A percentile compares a stretch with the other conserved stretches of the same genome.
These are phyloP conservation scores for Tilletia setariae DNA, from an alignment of 1,284 basidiomycete genomes.

Conservation along the genomic window DNA sequence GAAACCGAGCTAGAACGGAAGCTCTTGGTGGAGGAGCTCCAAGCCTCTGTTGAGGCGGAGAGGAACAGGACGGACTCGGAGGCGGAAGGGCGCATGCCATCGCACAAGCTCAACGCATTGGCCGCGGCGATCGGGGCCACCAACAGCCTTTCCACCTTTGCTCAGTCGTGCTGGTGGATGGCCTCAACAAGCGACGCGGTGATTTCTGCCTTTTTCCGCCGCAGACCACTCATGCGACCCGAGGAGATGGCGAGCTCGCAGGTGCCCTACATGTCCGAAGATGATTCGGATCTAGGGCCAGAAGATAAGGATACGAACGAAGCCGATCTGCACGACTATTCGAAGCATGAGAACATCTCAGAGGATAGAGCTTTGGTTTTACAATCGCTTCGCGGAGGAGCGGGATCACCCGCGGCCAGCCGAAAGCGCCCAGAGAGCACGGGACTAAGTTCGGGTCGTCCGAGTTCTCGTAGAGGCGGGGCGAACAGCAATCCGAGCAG, in stretches of 20 bases:
- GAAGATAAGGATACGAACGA: no score
- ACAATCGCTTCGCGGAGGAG: no score
- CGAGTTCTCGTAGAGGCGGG: background rate
- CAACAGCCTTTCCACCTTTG: conserved; percentile 4
- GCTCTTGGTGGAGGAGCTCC: background rate
- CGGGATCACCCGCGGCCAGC: no score
- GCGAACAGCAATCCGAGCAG: background rate
- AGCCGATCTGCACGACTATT: no score
- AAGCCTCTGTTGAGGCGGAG: background rate
- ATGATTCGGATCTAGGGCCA: background rate
- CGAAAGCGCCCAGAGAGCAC: no score
- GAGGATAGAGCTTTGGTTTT: no score
- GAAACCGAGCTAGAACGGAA: conserved; percentile 1
- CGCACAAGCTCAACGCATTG: background rate
- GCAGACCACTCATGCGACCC: conserved; percentile 57
- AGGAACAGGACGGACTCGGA: background rate
- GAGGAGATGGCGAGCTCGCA: conserved; percentile 2
- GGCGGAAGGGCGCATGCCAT: background rate
- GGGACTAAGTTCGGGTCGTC: background rate
- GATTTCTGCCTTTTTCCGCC: conserved; percentile 64
- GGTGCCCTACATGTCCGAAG: background rate
- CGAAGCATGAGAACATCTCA: no score
- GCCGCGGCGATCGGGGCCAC: conserved; percentile 5
- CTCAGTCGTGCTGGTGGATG: conserved; percentile 72
- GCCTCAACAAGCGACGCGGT: conserved; percentile 65